phyloP scores from a whole-genome alignment of 768 basidiomycete species.

The Amanita subjunquillea region DNA sequence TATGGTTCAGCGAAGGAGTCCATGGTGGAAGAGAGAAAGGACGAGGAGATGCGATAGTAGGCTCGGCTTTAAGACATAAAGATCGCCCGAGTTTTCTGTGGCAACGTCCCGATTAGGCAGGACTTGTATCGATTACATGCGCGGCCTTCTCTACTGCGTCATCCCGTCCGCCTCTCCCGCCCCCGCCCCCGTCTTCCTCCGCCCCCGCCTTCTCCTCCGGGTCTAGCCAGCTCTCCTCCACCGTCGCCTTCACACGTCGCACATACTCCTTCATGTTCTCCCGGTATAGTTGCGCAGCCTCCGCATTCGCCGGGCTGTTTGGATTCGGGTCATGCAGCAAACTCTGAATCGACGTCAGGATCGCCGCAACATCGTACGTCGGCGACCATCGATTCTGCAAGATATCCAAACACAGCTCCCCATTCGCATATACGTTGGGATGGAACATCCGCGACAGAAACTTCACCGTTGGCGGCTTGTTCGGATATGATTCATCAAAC shows the following conservation, averaged over 20 bases:
- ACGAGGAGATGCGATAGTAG: not conserved
- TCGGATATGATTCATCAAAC: constrained; percentile 97
- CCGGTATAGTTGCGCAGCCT: constrained; percentile 92
- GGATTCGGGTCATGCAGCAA: constrained; percentile 97
- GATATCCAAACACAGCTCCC: constrained; percentile 96
- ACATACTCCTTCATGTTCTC: constrained; percentile 10
- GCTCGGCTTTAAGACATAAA: constrained; percentile 1
- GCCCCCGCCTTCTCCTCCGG: constrained; percentile 48
- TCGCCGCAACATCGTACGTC: constrained; percentile 97
- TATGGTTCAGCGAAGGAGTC: constrained; percentile 70
- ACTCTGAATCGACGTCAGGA: constrained; percentile 93
- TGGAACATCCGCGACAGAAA: constrained; percentile 99
- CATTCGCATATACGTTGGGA: constrained; percentile 97
- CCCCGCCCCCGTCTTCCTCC: not conserved
- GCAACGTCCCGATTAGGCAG: constrained; percentile 3
- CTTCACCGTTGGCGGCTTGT: constrained; percentile 95
- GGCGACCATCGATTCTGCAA: constrained; percentile 98
- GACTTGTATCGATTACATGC: not conserved
- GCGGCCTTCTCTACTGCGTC: not conserved
- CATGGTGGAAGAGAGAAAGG: constrained; percentile 25
- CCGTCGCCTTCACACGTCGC: constrained; percentile 53
- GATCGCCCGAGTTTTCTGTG: not conserved
- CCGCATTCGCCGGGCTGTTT: constrained; percentile 95
- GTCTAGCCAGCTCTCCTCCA: constrained; percentile 94
- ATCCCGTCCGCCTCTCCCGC: not conserved